Base-by-base conservation (phyloP, 345 rosid genomes). In the Barbarea vulgaris region DNA sequence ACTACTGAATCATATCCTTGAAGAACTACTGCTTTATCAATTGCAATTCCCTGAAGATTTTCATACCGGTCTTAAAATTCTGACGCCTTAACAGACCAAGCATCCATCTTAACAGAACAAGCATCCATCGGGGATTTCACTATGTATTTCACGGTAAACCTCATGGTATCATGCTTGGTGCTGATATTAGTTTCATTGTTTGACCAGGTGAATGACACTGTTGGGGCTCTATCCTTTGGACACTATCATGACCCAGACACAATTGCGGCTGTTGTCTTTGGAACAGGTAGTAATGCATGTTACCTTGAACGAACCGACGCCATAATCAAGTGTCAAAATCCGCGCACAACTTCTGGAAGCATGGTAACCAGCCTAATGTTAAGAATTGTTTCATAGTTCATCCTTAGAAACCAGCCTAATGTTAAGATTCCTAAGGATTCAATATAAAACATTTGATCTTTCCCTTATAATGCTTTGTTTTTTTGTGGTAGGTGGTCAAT, bases 231-330 rank as follows among this genome's bases (percentile, higher is more conserved):
- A 78, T 93, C 98, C 80, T 89, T 88, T 63, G 96, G 89, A 67
- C 95, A 87, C 83, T 94, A 88, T 83, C 89, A 85, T 81, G 98
- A 94, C 41, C 83, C 82, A 39, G 97, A 94, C 81, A 87, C 97
- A 52, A 92, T 91, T 77, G 98, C 95, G 41, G 93, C 97, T 44
- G 97, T 91, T 75, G 88, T 91, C 73, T 82, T 94, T 67, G 98
- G 98, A 72, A 90, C 90, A 3, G 97, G 98, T 46, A 91, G 96
- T 53, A 94, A 94, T 84, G 98, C 98, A 17, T 88, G 96, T 81
- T 94, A 94, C 79, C 74, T 90, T 67, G 98, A 94, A 83, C 84
- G 93, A 48, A 90, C 97, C 15, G 96, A 94, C 81, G 93, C 96
- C 14, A 86, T 91, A 62, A 88, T 90, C 50, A 94, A 94, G 81